A percentile compares a stretch with the other conserved stretches of the same genome.
These are phyloP conservation scores for Clonostachys byssicola DNA, from an alignment of 2,329 filamentous ascomycete genomes.

Conservation along the genomic window DNA sequence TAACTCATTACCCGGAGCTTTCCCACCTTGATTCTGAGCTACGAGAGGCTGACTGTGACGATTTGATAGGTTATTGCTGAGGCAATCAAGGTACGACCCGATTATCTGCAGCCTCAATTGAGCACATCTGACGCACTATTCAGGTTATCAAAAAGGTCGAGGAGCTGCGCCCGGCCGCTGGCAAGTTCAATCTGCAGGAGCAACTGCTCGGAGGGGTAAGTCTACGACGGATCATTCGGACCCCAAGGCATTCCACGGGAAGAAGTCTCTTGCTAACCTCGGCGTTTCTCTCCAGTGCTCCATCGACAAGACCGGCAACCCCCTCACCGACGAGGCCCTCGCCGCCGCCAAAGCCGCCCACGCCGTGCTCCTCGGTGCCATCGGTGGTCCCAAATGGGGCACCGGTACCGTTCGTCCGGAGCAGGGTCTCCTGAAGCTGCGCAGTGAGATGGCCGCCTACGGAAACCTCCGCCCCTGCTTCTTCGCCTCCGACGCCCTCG, in stretches of 20 bases:
- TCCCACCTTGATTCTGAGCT: constrained; percentile 8
- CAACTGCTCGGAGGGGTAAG: constrained; percentile 85
- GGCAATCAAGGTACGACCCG: constrained; percentile 66
- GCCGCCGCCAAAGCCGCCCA: constrained; percentile 77
- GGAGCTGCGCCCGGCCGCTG: constrained; percentile 60
- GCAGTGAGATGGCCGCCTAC: constrained; percentile 87
- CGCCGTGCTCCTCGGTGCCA: constrained; percentile 84
- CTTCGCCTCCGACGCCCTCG: constrained; percentile 80
- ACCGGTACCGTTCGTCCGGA: constrained; percentile 83
- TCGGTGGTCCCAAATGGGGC: constrained; percentile 91
- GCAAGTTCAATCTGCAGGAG: constrained; percentile 81
- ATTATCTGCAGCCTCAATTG: not conserved
- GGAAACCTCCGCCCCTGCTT: constrained; percentile 92
- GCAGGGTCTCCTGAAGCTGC: constrained; percentile 81
- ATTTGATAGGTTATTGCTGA: constrained; percentile 66
- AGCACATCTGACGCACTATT: constrained; percentile 1
- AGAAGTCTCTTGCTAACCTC: constrained; percentile 6
- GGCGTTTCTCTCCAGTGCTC: constrained; percentile 57
- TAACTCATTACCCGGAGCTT: constrained; percentile 28
- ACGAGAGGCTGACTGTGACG: constrained; percentile 10
- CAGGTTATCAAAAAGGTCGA: constrained; percentile 78
- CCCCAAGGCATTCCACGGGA: not conserved
- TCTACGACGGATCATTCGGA: constrained; percentile 14
- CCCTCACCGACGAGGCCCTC: constrained; percentile 78
- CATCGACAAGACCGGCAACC: constrained; percentile 75